A percentile compares a stretch with the other conserved stretches of the same genome.
Evolutionary conservation across 1,284 basidiomycete genomes (phyloP).

Genomic region (Ceraceosorus guamensis): DNA sequence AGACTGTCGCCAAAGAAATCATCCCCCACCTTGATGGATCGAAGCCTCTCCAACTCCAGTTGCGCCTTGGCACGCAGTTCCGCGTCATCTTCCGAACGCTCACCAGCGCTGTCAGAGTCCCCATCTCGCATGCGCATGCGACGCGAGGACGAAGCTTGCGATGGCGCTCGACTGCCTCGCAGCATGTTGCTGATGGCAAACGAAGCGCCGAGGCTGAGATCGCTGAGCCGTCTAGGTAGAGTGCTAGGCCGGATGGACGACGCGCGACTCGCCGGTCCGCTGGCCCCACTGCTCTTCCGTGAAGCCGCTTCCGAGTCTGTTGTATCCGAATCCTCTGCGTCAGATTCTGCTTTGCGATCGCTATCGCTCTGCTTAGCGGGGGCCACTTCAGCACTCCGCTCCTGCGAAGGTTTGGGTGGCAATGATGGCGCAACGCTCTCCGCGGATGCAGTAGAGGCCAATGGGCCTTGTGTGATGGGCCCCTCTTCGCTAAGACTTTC

Average conservation of each 20-base stretch:
- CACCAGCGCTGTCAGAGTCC: constrained; percentile 25
- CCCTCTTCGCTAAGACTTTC: too few species aligned
- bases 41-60: constrained; percentile 38
- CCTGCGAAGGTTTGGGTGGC: too few species aligned
- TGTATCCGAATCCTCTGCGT: too few species aligned
- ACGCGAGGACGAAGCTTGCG: constrained; percentile 4
- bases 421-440: too few species aligned
- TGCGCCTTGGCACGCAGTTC: constrained; percentile 27
- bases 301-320: constrained; percentile 1
- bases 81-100: constrained; percentile 17
- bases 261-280: neutral
- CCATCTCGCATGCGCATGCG: constrained; percentile 15
- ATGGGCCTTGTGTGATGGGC: too few species aligned
- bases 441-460: too few species aligned
- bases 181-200: constrained; percentile 34
- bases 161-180: neutral
- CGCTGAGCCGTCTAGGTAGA: constrained; percentile 24
- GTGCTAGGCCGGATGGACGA: constrained; percentile 19
- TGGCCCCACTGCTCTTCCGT: too few species aligned
- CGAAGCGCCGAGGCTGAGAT: constrained; percentile 32
- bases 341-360: too few species aligned
- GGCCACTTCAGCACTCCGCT: too few species aligned
- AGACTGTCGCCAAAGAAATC: constrained; percentile 40
- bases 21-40: constrained; percentile 39
- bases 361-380: too few species aligned